Conservation (phyloP, 805 yeast species). For the Candida sakaeoensis region DNA sequence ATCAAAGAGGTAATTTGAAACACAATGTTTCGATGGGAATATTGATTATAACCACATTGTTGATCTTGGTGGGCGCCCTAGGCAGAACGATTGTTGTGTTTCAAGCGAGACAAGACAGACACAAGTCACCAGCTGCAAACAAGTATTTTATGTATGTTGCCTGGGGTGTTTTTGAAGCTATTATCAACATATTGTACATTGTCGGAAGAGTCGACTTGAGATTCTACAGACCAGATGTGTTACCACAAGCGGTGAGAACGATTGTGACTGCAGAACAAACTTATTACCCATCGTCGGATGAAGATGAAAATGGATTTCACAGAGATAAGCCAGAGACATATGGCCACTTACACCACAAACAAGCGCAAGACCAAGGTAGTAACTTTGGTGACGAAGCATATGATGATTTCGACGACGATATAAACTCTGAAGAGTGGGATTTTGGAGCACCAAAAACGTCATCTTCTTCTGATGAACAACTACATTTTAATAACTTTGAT, state of each 20-base stretch:
- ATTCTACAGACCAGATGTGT: conserved; percentile 72
- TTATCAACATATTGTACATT: conserved; percentile 55
- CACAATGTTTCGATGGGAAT: conserved; percentile 53
- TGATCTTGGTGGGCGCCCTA: conserved; percentile 49
- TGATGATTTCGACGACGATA: conserved; percentile 4
- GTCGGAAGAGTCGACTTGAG: conserved; percentile 71
- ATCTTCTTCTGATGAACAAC: conserved; percentile 4
- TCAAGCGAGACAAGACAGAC: conserved; percentile 16
- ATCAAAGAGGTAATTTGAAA: conserved; percentile 39
- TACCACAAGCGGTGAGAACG: conserved; percentile 36
- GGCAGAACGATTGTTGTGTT: conserved; percentile 36
- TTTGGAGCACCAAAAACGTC: conserved; percentile 6
- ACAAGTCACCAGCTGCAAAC: conserved; percentile 24
- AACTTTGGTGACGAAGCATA: not conserved
- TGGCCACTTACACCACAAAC: not conserved
- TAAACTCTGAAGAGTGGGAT: conserved; percentile 9
- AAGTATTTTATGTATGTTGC: conserved; percentile 62
- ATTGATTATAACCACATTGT: conserved; percentile 45
- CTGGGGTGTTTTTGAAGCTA: conserved; percentile 65
- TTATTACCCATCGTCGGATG: conserved; percentile 24
- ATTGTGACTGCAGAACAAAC: conserved; percentile 43
- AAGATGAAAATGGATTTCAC: conserved; percentile 17
- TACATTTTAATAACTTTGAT: conserved; percentile 1
- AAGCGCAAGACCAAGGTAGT: not conserved
- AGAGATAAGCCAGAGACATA: conserved; percentile 11